These are phyloP conservation scores for Carex kokanica DNA, from an alignment of 176 grass and related monocot species.

Conservation along the genomic window DNA sequence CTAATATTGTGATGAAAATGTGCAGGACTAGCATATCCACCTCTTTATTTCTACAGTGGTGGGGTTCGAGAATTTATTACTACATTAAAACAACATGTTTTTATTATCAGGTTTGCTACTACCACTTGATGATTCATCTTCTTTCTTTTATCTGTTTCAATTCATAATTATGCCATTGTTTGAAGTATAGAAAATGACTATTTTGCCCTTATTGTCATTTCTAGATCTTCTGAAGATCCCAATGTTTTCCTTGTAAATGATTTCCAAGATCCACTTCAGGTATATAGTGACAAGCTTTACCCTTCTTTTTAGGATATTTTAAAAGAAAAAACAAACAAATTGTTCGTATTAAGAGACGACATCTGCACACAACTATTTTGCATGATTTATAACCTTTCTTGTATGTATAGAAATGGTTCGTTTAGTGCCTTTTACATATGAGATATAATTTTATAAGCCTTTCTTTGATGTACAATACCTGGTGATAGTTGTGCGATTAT, in stretches of 20 bases:
- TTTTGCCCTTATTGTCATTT: constrained; percentile 40
- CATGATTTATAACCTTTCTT: neutral
- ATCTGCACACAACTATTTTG: neutral
- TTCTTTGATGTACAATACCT: constrained; percentile 4
- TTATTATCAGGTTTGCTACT: constrained; percentile 75
- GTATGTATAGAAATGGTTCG: neutral
- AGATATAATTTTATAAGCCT: neutral
- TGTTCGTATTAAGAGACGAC: neutral
- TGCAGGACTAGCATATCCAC: constrained; percentile 84
- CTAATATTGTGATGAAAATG: constrained; percentile 24
- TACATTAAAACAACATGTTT: constrained; percentile 78
- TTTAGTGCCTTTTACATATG: neutral
- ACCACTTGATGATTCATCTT: constrained; percentile 2
- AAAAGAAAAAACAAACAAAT: neutral
- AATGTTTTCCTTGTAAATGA: constrained; percentile 99
- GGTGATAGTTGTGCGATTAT: neutral
- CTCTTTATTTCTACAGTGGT: constrained; percentile 96
- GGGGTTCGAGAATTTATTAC: constrained; percentile 83
- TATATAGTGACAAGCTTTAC: constrained; percentile 14
- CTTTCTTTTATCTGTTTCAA: neutral
- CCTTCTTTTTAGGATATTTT: constrained; percentile 8
- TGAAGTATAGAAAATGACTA: constrained; percentile 6
- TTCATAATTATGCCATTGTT: neutral
- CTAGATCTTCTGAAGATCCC: constrained; percentile 76
- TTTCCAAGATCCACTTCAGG: constrained; percentile 98